Evolutionary conservation across 2,329 filamentous ascomycete genomes (phyloP).

Genomic region (Dothiorella sarmentorum): DNA sequence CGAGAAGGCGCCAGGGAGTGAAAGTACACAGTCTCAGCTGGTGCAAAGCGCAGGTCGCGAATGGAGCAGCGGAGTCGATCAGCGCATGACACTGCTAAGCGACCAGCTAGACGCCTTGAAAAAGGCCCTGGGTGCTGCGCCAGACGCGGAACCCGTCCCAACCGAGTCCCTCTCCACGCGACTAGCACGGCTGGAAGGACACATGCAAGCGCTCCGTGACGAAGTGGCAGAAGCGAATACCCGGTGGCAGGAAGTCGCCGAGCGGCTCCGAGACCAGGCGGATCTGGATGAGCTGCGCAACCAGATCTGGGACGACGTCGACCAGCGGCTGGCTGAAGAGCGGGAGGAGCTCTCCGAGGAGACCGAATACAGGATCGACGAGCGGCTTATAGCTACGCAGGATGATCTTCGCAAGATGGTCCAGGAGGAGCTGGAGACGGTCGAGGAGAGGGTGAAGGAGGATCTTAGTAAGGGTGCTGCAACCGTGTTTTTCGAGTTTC

Average conservation of each 20-base stretch:
- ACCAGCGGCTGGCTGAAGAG: background rate
- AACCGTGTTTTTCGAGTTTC: background rate
- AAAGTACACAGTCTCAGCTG: background rate
- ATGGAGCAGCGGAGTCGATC: background rate
- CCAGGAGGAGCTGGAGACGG: background rate
- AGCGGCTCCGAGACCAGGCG: background rate
- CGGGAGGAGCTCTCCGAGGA: background rate
- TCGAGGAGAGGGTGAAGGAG: background rate
- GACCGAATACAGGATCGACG: background rate
- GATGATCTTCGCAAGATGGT: background rate
- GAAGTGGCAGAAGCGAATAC: background rate
- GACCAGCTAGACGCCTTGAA: background rate
- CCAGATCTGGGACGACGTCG: background rate
- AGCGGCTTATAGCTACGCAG: background rate
- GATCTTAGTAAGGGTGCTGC: background rate
- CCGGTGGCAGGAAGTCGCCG: background rate
- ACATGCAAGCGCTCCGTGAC: background rate
- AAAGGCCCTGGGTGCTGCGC: background rate
- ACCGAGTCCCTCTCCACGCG: background rate
- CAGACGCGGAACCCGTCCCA: background rate
- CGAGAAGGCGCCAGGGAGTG: too few relatives aligned
- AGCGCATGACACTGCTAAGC: background rate
- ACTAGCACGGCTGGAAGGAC: background rate
- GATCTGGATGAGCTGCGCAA: background rate
- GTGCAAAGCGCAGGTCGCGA: background rate